Evolutionary conservation across 768 basidiomycete genomes (phyloP).

Genomic region (Mycena filopes): DNA sequence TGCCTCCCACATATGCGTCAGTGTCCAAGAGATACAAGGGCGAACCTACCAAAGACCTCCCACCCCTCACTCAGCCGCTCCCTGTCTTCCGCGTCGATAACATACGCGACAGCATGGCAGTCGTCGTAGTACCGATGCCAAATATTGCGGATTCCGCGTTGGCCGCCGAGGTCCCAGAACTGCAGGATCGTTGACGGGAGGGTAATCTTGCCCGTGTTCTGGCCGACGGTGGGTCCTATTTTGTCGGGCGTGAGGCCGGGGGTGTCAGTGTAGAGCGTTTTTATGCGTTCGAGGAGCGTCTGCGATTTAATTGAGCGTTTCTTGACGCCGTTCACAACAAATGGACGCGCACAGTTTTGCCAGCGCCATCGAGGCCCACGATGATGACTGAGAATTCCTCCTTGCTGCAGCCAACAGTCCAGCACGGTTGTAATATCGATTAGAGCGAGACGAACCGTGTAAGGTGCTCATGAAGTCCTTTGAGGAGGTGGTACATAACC

Average conservation of each 20-base stretch:
- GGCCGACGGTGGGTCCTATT: constrained; percentile 96
- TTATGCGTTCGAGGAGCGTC: constrained; percentile 93
- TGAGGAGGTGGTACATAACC: constrained; percentile 98
- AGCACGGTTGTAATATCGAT: constrained; percentile 1
- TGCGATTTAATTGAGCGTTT: constrained; percentile 41
- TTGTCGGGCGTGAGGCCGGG: constrained; percentile 92
- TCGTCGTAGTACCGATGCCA: constrained; percentile 97
- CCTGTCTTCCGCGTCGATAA: constrained; percentile 92
- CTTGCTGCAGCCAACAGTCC: constrained; percentile 56
- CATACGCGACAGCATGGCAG: constrained; percentile 96
- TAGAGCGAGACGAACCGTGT: constrained; percentile 66
- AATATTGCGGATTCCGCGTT: constrained; percentile 91
- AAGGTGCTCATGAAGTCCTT: constrained; percentile 90
- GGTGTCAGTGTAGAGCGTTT: constrained; percentile 87
- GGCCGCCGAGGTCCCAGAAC: constrained; percentile 98
- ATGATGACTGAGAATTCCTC: constrained; percentile 96
- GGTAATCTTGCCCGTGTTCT: constrained; percentile 95
- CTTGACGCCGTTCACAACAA: background rate
- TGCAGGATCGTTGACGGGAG: constrained; percentile 94
- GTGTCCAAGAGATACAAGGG: constrained; percentile 28
- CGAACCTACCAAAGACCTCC: constrained; percentile 91
- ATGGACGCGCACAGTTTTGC: constrained; percentile 75
- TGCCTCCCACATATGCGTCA: constrained; percentile 37
- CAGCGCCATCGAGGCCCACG: constrained; percentile 91
- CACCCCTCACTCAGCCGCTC: constrained; percentile 93